phyloP scores from a whole-genome alignment of 768 basidiomycete species.

The Dentipellis fragilis region DNA sequence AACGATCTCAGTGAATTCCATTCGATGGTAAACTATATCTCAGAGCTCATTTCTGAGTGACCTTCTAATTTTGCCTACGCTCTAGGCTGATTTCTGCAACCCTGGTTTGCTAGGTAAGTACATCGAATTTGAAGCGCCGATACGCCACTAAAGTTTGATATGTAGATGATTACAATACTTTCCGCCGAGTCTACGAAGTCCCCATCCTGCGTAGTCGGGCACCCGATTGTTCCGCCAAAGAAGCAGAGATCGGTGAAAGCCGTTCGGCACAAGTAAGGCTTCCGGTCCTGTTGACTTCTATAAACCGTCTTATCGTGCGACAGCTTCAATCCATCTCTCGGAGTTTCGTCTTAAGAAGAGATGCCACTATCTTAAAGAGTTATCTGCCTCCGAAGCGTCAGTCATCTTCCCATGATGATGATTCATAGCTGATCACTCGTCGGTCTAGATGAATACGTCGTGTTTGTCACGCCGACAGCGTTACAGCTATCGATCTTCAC shows the following conservation, averaged over 20 bases:
- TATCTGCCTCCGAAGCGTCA: slow-evolving; percentile 88
- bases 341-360: slow-evolving; percentile 86
- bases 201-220: slow-evolving; percentile 83
- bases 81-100: slow-evolving; percentile 85
- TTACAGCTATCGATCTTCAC: slow-evolving; percentile 75
- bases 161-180: slow-evolving; percentile 65
- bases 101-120: slow-evolving; percentile 73
- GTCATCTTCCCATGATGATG: slow-evolving; percentile 15
- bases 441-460: slow-evolving; percentile 87
- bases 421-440: not conserved
- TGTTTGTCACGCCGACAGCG: slow-evolving; percentile 86
- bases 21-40: slow-evolving; percentile 61
- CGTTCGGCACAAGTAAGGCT: slow-evolving; percentile 60
- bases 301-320: not conserved
- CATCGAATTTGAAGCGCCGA: not conserved
- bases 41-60: not conserved
- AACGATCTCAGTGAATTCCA: slow-evolving; percentile 95
- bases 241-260: slow-evolving; percentile 68
- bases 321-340: slow-evolving; percentile 67
- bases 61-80: not conserved
- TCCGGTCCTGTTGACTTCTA: not conserved
- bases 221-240: slow-evolving; percentile 61
- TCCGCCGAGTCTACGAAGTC: slow-evolving; percentile 73
- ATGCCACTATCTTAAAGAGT: slow-evolving; percentile 70
- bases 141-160: not conserved